Evolutionary conservation across 306 rosid genomes (phyloP).

Genomic region (Cyamopsis tetragonoloba): DNA sequence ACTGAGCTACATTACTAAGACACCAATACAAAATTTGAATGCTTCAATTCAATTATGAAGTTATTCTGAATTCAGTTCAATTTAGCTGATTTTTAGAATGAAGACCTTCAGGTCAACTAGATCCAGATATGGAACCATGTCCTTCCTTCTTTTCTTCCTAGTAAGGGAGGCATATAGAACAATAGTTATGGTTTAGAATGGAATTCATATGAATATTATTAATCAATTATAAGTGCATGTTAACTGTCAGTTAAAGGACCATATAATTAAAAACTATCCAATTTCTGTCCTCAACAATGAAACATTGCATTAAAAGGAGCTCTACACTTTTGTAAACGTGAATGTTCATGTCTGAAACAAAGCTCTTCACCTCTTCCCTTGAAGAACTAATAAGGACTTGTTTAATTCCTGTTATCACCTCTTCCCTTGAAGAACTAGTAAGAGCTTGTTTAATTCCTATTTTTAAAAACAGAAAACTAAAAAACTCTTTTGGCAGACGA

Average conservation of each 20-base stretch:
- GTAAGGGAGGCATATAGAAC: neutral
- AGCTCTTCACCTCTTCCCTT: neutral
- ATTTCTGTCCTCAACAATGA: conserved; percentile 9
- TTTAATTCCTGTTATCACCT: too few relatives aligned
- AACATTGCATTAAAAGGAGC: conserved; percentile 3
- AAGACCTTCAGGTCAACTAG: neutral
- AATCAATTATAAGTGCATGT: neutral
- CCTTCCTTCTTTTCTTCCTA: conserved; percentile 10
- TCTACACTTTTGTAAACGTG: neutral
- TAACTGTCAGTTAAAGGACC: neutral
- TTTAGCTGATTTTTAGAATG: conserved; percentile 3
- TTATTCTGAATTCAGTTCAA: conserved; percentile 9
- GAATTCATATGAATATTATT: neutral
- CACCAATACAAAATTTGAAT: too few relatives aligned
- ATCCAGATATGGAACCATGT: neutral
- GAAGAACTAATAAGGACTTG: too few relatives aligned
- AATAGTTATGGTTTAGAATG: neutral
- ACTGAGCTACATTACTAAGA: too few relatives aligned
- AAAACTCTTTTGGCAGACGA: too few relatives aligned
- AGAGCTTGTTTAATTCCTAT: too few relatives aligned
- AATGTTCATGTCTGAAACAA: neutral
- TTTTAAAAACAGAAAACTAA: too few relatives aligned
- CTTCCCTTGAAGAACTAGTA: too few relatives aligned
- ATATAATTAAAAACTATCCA: neutral
- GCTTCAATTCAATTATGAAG: neutral